Evolutionary conservation across 257 asterid species (phyloP), one percentile per base, ranked within the genome.

Genomic region (Capsicum pubescens): DNA sequence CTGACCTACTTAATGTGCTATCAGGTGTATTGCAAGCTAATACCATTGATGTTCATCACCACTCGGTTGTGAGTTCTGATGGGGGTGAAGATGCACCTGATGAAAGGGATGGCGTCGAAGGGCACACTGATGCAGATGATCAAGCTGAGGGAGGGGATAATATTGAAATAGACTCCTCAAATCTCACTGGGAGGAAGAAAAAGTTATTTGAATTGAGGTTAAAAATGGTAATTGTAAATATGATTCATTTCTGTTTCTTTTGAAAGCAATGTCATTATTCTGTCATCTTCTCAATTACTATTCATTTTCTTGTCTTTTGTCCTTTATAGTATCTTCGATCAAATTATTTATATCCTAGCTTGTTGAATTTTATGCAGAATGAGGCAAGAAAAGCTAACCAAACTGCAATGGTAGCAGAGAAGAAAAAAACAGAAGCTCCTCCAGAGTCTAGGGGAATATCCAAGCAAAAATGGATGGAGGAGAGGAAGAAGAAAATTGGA

Each of bases 391-490:
- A 95, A 86, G 98, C 98, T 84, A 95, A 95, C 85, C 98, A 93
- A 89, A 90, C 93, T 85, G 98, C 98, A 19, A 92, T 94, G 93
- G 98, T 92, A 52, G 90, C 92, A 2, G 99, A 93, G 91, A 97
- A 92, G 90, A 93, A 95, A 88, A 93, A 87, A 85, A 60, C 79
- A 79, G 98, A 97, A 82, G 84, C 92, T 83, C 95, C 96, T 14
- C 87, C 85, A 39, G 99, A 97, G 86, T 91, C 97, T 61, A 91
- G 99, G 88, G 99, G 99, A 66, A 90, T 93, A 87, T 94, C 98
- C 82, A 96, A 96, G 92, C 95, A 94, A 88, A 96, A 96, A 82
- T 96, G 99, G 99, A 91, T 95, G 0, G 97, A 97, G 90, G 97
- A 97, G 84, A 93, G 98, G 91, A 97, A 92, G 91, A 95, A 93